Conservation (phyloP, 1,284 basidiomycete genomes). For the Apiotrichum akiyoshidainum region DNA sequence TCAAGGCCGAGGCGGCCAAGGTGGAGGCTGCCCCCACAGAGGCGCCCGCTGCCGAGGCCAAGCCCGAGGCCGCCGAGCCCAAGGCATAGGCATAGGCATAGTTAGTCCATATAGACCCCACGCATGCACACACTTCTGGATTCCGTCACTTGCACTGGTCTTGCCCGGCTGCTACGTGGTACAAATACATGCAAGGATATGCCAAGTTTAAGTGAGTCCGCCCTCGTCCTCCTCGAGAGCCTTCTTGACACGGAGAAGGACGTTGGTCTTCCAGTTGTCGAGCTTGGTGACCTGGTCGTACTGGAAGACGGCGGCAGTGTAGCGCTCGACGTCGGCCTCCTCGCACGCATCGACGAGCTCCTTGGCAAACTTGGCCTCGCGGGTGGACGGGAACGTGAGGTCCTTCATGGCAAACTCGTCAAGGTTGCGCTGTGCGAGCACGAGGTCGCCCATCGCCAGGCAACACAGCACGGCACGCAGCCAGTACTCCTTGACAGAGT, state of each 20-base stretch:
- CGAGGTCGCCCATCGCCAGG: constrained; percentile 79
- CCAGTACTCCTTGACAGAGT: constrained; percentile 98
- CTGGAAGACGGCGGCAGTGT: constrained; percentile 67
- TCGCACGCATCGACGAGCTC: constrained; percentile 75
- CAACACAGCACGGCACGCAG: constrained; percentile 82
- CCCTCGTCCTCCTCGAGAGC: constrained; percentile 62
- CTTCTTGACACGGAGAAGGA: constrained; percentile 83
- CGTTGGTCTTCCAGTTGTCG: constrained; percentile 90
- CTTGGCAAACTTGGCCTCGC: constrained; percentile 82
- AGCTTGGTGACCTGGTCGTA: constrained; percentile 85
- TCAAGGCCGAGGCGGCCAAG: constrained; percentile 3
- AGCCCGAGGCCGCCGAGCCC: constrained; percentile 2
- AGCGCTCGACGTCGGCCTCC: constrained; percentile 70
- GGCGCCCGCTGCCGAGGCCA: not conserved
- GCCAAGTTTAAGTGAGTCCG: constrained; percentile 47
- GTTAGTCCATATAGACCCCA: constrained; percentile 5
- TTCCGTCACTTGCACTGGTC: not conserved
- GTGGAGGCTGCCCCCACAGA: not conserved
- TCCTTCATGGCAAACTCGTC: constrained; percentile 69
- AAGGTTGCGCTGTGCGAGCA: constrained; percentile 77
- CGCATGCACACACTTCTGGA: constrained; percentile 6
- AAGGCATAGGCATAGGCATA: constrained; percentile 8
- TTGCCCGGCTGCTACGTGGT: not conserved
- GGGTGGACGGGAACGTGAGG: constrained; percentile 74
- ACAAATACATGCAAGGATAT: constrained; percentile 9